Percentiles rank a stretch among this genome's conserved stretches.
Evolutionary conservation across 768 basidiomycete genomes (phyloP).

Genomic region (Tephrocybe sp.): DNA sequence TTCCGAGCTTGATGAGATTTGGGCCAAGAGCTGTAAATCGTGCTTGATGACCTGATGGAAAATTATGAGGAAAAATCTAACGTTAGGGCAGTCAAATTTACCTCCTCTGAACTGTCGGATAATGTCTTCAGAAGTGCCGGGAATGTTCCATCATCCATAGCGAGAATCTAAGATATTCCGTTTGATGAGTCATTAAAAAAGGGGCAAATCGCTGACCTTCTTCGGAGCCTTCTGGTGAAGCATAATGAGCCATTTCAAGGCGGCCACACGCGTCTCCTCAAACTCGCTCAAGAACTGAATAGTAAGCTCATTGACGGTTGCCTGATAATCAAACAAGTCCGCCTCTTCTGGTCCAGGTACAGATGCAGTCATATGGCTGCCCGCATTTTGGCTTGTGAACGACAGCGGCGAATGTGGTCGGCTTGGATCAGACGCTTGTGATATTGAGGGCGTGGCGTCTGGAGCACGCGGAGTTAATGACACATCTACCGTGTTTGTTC

Average conservation of each 20-base stretch:
- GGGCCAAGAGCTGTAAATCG: constrained; percentile 92
- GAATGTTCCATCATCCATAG: constrained; percentile 96
- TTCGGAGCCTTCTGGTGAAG: constrained; percentile 96
- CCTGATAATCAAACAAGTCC: constrained; percentile 89
- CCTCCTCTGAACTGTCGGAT: constrained; percentile 96
- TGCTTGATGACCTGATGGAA: constrained; percentile 83
- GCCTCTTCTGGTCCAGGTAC: constrained; percentile 41
- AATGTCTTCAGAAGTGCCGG: constrained; percentile 93
- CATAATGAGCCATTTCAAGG: constrained; percentile 98
- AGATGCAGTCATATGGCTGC: constrained; percentile 28
- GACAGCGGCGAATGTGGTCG: constrained; percentile 67
- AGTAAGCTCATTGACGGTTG: constrained; percentile 90
- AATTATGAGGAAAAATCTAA: background rate
- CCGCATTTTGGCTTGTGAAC: constrained; percentile 39
- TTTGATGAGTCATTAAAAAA: background rate
- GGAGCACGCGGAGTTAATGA: constrained; percentile 35
- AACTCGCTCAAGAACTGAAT: constrained; percentile 95
- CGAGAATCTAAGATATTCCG: constrained; percentile 76
- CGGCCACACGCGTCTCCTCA: constrained; percentile 94
- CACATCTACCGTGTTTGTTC: constrained; percentile 36
- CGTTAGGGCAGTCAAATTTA: constrained; percentile 23
- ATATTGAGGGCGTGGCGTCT: constrained; percentile 27
- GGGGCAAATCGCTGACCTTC: constrained; percentile 53
- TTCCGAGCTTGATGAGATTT: constrained; percentile 94
- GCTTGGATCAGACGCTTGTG: constrained; percentile 34